Percentiles rank a stretch among this genome's conserved stretches.
phyloP scores from a whole-genome alignment of 352 stramenopile genomes.

The Phytophthora pinifolia region DNA sequence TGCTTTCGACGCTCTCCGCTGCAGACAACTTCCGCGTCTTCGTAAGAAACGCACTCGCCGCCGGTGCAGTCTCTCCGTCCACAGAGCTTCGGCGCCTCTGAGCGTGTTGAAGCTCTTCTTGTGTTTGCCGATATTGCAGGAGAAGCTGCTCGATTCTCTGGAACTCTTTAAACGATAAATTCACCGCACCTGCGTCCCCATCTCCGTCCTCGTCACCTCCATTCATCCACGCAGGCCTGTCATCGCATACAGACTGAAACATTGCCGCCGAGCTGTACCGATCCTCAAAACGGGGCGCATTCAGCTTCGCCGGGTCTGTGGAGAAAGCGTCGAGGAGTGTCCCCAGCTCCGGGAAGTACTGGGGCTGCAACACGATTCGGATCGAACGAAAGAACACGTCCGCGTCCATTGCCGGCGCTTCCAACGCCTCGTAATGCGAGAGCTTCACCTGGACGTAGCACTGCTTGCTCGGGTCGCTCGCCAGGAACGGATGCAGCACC shows the following conservation, averaged over 20 bases:
- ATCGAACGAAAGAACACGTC: conserved; percentile 87
- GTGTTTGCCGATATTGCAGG: conserved; percentile 75
- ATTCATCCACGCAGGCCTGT: conserved; percentile 57
- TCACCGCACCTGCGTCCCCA: conserved; percentile 31
- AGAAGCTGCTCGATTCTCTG: conserved; percentile 84
- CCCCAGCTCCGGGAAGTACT: conserved; percentile 76
- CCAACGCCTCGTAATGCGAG: conserved; percentile 74
- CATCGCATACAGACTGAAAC: conserved; percentile 79
- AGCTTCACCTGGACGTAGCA: conserved; percentile 86
- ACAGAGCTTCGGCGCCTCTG: conserved; percentile 27
- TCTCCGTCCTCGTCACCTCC: conserved; percentile 38
- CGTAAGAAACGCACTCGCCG: conserved; percentile 24
- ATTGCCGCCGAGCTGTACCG: conserved; percentile 46
- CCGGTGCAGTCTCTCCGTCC: conserved; percentile 1
- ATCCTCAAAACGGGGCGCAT: conserved; percentile 22
- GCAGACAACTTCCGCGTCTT: conserved; percentile 55
- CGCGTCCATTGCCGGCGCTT: conserved; percentile 69
- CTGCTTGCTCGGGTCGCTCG: conserved; percentile 60
- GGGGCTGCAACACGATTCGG: conserved; percentile 73
- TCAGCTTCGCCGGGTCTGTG: conserved; percentile 21
- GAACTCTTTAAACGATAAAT: conserved; percentile 80
- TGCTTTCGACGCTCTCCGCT: conserved; percentile 79
- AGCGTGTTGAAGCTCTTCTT: conserved; percentile 55
- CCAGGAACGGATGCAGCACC: conserved; percentile 65
- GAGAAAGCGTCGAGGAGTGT: conserved; percentile 72